Conservation (phyloP, 1,139 yeast genomes). For the Pichia sp. region DNA sequence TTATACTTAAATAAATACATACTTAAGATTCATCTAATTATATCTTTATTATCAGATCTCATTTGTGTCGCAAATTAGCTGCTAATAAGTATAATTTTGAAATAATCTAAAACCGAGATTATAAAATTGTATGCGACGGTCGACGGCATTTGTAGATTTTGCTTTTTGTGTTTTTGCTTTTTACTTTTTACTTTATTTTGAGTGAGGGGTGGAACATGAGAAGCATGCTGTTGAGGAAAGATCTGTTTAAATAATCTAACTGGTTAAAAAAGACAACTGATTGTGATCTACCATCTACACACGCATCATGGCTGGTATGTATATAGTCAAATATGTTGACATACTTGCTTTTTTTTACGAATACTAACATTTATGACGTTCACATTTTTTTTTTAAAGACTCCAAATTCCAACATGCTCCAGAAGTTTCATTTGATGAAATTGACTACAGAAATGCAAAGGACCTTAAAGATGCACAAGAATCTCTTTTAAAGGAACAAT, state of each 20-base stretch:
- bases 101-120: no score
- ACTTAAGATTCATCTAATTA: no score
- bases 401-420: conserved; percentile 44
- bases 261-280: not conserved
- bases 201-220: not conserved
- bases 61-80: no score
- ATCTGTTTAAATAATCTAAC: not conserved
- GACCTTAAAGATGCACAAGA: conserved; percentile 69
- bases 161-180: not conserved
- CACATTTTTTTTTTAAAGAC: not conserved
- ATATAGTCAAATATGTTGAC: not conserved
- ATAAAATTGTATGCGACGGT: no score
- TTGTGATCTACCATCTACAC: not conserved
- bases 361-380: not conserved
- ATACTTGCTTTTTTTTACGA: not conserved
- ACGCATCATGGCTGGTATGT: not conserved
- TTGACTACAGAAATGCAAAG: conserved; percentile 62
- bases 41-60: no score
- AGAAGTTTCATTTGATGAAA: conserved; percentile 76
- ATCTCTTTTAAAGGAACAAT: conserved; percentile 74
- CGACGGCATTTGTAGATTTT: not conserved
- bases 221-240: not conserved
- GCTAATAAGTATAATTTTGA: no score
- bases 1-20: no score
- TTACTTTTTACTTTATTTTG: not conserved